A percentile compares a stretch with the other conserved stretches of the same genome.
Conservation (phyloP, 345 rosid genomes). For the Populus nigra region DNA sequence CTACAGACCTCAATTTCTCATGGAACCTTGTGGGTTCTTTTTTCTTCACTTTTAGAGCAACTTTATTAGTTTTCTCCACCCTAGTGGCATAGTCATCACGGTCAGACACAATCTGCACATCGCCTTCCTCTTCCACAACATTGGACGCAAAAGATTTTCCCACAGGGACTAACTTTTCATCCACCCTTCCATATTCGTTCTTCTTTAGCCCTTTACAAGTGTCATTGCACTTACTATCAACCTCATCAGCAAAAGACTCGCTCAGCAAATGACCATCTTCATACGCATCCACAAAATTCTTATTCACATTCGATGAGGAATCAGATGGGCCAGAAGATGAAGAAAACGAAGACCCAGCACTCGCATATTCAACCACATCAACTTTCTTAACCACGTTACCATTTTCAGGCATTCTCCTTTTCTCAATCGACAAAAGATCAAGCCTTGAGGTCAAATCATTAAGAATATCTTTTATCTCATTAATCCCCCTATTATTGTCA, state of each 20-base stretch:
- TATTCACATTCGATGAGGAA: conserved; percentile 15
- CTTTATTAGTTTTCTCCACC: conserved; percentile 28
- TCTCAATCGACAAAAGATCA: conserved; percentile 72
- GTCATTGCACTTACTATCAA: conserved; percentile 18
- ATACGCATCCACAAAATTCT: conserved; percentile 18
- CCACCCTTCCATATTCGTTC: conserved; percentile 20
- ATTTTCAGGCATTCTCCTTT: conserved; percentile 37
- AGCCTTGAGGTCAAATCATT: conserved; percentile 71
- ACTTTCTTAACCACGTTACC: conserved; percentile 16
- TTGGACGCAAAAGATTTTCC: conserved; percentile 27
- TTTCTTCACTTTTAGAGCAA: conserved; percentile 23
- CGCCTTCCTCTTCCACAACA: conserved; percentile 27
- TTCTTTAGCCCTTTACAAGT: conserved; percentile 10
- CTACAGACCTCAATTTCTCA: conserved; percentile 40
- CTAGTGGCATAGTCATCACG: conserved; percentile 18
- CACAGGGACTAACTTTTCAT: conserved; percentile 22
- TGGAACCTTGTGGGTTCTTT: conserved; percentile 26
- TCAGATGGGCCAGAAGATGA: conserved; percentile 25
- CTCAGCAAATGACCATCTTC: conserved; percentile 16
- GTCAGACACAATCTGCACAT: conserved; percentile 9
- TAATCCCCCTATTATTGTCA: conserved; percentile 21
- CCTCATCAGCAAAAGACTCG: conserved; percentile 12
- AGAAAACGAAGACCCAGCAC: conserved; percentile 52
- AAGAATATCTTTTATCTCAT: conserved; percentile 77
- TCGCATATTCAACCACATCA: conserved; percentile 37